phyloP scores from a whole-genome alignment of 2,329 filamentous ascomycete species.

The Trichophyton benhamiae region DNA sequence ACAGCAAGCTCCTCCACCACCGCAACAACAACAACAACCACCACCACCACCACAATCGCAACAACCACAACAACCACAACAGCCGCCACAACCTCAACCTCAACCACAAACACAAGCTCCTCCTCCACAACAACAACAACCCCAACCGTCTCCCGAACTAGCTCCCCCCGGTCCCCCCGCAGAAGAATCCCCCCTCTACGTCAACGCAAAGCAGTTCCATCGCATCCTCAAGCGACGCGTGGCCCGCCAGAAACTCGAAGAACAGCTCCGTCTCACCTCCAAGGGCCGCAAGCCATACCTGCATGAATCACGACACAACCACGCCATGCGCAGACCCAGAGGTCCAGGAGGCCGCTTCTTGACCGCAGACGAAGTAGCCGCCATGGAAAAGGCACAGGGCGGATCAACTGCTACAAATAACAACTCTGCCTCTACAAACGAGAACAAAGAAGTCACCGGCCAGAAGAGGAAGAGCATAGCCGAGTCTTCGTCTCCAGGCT shows the following conservation, averaged over 20 bases:
- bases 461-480: conserved; percentile 42
- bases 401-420: neutral
- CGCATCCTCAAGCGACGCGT: conserved; percentile 89
- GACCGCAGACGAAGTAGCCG: conserved; percentile 85
- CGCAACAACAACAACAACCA: conserved; percentile 37
- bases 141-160: conserved; percentile 38
- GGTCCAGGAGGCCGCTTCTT: conserved; percentile 91
- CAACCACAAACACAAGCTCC: conserved; percentile 49
- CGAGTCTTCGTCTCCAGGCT: conserved; percentile 27
- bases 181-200: conserved; percentile 90
- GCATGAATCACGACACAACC: conserved; percentile 94
- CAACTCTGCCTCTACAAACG: conserved; percentile 11
- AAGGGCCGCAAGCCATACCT: conserved; percentile 96
- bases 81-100: conserved; percentile 30
- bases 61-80: conserved; percentile 38
- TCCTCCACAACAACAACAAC: conserved; percentile 61
- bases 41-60: conserved; percentile 15
- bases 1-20: conserved; percentile 25
- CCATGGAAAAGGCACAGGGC: conserved; percentile 58
- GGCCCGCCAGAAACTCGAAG: conserved; percentile 84
- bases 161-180: conserved; percentile 46
- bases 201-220: conserved; percentile 98
- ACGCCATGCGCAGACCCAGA: conserved; percentile 89
- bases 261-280: conserved; percentile 77
- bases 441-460: conserved; percentile 13